Base-by-base conservation (phyloP, 2,329 filamentous ascomycete genomes). In the Lachnellula cervina region DNA sequence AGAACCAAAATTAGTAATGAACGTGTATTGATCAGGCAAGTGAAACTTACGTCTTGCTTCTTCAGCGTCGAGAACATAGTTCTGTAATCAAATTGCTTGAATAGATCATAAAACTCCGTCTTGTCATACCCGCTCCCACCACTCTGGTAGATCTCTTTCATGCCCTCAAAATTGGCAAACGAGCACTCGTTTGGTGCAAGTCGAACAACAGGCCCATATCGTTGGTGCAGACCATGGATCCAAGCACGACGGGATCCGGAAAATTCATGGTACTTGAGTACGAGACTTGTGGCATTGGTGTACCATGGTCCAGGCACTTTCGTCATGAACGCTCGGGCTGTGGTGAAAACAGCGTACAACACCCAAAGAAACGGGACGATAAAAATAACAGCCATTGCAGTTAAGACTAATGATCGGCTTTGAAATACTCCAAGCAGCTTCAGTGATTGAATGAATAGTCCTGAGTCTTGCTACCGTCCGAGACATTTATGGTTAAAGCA, bases 81-180 rank as follows among this genome's bases (percentile, higher is more conserved):
- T 78, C 79, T 77, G 58, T 76, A 74, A 5, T 77, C 80, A 58
- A 79, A 84, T 1, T 82, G 72, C 53, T 66, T 76, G 58, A 85
- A 85, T 9, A 84, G 68, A 62, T 83, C 70, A 61, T 85, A 85
- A 59, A 84, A 84, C 55, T 80, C 77, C 0, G 81, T 83, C 72
- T 84, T 85, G 64, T 84, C 80, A 62, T 81, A 85, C 32, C 82
- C 82, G 61, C 80, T 84, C 4, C 82, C 81, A 0, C 78, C 77
- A 0, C 79, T 80, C 63, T 77, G 77, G 68, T 86, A 86, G 42
- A 84, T 84, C 70, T 84, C 80, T 65, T 82, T 84, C 53, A 83
- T 70, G 0, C 79, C 82, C 7, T 74, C 71, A 8, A 73, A 71
- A 2, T 80, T 82, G 1, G 80, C 76, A 57, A 84, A 84, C 0